Conservation (phyloP, 495 filamentous ascomycete genomes). For the Pseudoneurospora amorphoporcata region DNA sequence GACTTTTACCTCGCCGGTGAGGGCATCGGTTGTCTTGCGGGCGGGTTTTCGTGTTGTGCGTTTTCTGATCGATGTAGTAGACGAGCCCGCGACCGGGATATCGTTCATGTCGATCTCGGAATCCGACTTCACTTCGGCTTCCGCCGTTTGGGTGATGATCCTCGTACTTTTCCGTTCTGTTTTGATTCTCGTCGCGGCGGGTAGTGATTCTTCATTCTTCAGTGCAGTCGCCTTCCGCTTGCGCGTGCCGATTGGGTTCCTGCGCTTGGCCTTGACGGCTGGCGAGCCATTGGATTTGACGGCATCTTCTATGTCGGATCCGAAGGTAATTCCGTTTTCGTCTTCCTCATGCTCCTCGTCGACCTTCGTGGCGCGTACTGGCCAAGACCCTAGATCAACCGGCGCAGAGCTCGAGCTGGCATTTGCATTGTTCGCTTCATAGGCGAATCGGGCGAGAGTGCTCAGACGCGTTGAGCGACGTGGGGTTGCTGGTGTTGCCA, state of each 20-base stretch:
- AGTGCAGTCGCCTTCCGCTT: constrained; percentile 36
- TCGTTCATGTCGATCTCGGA: constrained; percentile 2
- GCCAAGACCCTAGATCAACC: neutral
- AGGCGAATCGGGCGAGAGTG: constrained; percentile 34
- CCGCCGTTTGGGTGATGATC: constrained; percentile 6
- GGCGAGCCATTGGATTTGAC: constrained; percentile 17
- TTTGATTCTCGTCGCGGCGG: neutral
- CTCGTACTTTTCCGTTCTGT: constrained; percentile 6
- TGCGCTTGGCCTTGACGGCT: neutral
- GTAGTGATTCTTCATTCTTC: neutral
- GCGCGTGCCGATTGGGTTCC: constrained; percentile 14
- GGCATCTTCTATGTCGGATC: constrained; percentile 57
- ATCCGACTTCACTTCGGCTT: constrained; percentile 4
- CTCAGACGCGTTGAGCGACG: constrained; percentile 36
- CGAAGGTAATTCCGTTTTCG: constrained; percentile 11
- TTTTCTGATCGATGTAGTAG: constrained; percentile 1
- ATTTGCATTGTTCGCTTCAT: constrained; percentile 19
- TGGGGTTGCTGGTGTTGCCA: constrained; percentile 15
- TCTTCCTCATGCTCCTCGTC: constrained; percentile 14
- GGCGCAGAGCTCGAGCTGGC: constrained; percentile 17
- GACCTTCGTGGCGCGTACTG: constrained; percentile 11
- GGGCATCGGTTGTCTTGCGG: constrained; percentile 47
- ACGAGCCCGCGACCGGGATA: constrained; percentile 6
- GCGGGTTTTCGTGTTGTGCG: constrained; percentile 47
- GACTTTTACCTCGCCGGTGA: constrained; percentile 43